Percentiles rank a stretch among this genome's conserved stretches.
Evolutionary conservation across 2,329 filamentous ascomycete genomes (phyloP).

Genomic region (Aspergillus pseudotamarii): DNA sequence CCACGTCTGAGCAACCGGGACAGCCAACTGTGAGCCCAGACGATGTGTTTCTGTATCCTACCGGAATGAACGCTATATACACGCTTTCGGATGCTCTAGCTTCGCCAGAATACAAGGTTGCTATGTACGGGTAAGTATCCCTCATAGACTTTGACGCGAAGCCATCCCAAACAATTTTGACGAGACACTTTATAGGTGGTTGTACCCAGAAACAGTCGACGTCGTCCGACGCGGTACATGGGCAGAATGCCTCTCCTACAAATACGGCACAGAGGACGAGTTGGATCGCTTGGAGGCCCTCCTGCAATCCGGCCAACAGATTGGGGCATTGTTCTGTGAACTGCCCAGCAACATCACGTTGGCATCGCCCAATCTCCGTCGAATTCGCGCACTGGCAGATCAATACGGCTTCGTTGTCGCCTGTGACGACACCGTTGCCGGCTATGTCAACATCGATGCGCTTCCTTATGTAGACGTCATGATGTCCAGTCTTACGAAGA

Average conservation of each 20-base stretch:
- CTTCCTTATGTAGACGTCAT: not conserved
- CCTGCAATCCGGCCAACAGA: not conserved
- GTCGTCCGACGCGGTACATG: not conserved
- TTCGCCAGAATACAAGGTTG: not conserved
- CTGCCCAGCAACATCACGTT: not conserved
- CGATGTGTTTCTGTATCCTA: not conserved
- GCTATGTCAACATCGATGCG: not conserved
- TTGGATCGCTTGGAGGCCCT: not conserved
- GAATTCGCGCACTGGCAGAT: not conserved
- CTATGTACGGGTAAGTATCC: not conserved
- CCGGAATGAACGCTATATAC: constrained; percentile 4
- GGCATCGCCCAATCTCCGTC: not conserved
- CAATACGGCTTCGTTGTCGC: not conserved
- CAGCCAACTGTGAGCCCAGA: not conserved
- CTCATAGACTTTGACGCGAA: too few relatives aligned
- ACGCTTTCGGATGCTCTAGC: not conserved
- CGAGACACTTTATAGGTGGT: not conserved
- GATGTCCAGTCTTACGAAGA: not conserved
- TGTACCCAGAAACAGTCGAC: not conserved
- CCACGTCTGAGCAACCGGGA: not conserved
- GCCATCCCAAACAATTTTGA: too few relatives aligned
- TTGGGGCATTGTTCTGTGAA: not conserved
- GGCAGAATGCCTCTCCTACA: not conserved
- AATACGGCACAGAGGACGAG: not conserved
- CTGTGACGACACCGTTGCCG: not conserved